Evolutionary conservation across 441 rosid species (phyloP).

Genomic region (Arabidopsis hybrid): DNA sequence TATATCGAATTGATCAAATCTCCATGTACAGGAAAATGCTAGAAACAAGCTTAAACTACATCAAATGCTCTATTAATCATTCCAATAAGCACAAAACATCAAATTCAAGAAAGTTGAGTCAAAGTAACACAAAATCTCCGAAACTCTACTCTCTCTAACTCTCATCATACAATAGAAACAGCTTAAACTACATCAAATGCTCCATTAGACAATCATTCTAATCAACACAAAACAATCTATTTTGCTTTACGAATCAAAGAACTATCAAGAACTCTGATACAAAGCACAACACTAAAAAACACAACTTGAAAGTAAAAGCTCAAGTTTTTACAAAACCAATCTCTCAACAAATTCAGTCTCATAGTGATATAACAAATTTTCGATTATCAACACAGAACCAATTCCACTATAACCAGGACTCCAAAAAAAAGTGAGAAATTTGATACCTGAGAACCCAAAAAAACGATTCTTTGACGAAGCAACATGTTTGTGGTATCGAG

Average conservation of each 20-base stretch:
- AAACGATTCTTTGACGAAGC: conserved; percentile 88
- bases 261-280: background rate
- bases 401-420: background rate
- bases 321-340: background rate
- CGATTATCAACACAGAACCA: background rate
- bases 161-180: conserved; percentile 6
- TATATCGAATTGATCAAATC: background rate
- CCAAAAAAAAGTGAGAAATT: background rate
- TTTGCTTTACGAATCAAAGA: background rate
- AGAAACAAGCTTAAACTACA: background rate
- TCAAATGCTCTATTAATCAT: conserved; percentile 1
- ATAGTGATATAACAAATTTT: background rate
- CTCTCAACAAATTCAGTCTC: background rate
- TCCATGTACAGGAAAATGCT: background rate
- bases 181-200: conserved; percentile 10
- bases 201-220: background rate
- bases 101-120: conserved; percentile 12
- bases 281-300: background rate
- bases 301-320: background rate
- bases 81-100: conserved; percentile 17
- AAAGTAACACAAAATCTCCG: background rate
- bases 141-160: background rate
- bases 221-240: background rate
- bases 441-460: conserved; percentile 81
- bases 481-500: conserved; percentile 89